Conservation (phyloP, 495 filamentous ascomycete genomes). For the Elaphomyces granulatus region DNA sequence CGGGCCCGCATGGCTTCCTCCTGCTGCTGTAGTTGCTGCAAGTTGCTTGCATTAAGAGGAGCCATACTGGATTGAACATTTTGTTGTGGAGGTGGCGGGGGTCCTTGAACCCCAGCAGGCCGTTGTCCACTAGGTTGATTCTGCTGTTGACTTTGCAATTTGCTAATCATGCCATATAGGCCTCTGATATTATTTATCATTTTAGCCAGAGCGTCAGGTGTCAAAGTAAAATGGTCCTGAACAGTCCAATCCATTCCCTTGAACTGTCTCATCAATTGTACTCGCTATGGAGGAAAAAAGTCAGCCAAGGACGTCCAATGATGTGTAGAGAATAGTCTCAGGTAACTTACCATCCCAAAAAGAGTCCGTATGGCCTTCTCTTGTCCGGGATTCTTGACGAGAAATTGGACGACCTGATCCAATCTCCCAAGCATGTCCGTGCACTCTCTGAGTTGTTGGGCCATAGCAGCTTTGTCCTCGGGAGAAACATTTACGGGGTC, state of each 20-base stretch:
- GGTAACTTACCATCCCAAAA: conserved; percentile 27
- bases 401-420: conserved; percentile 29
- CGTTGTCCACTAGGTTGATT: conserved; percentile 16
- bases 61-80: conserved; percentile 23
- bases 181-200: conserved; percentile 32
- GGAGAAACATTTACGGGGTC: conserved; percentile 22
- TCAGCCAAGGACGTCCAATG: not conserved
- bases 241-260: conserved; percentile 36
- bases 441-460: conserved; percentile 29
- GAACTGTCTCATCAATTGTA: conserved; percentile 45
- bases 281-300: conserved; percentile 26
- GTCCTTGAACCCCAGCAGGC: conserved; percentile 13
- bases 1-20: conserved; percentile 30
- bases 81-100: conserved; percentile 13
- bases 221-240: conserved; percentile 44
- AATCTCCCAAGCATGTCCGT: conserved; percentile 28
- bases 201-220: conserved; percentile 38
- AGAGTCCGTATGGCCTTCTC: conserved; percentile 31
- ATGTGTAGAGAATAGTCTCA: not conserved
- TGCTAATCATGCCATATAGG: conserved; percentile 30
- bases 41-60: conserved; percentile 49
- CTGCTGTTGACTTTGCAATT: conserved; percentile 21
- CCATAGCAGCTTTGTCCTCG: conserved; percentile 33
- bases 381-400: conserved; percentile 23
- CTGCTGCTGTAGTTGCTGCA: conserved; percentile 41